phyloP scores from a whole-genome alignment of 495 filamentous ascomycete genomes.

The Aspergillus baeticus region DNA sequence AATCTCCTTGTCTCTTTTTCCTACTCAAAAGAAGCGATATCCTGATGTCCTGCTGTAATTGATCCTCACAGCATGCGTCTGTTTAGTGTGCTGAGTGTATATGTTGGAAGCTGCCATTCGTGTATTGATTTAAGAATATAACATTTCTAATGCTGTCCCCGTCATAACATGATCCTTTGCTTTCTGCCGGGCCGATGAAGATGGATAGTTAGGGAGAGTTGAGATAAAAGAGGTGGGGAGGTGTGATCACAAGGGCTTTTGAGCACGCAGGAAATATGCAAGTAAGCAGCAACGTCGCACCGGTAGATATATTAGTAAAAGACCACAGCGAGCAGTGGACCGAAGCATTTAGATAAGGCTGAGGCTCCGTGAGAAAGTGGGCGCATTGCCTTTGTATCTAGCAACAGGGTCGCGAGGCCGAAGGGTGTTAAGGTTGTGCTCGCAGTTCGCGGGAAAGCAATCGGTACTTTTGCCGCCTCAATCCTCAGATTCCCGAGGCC shows the following conservation, averaged over 20 bases:
- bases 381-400: too few species aligned
- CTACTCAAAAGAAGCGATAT: conserved; percentile 14
- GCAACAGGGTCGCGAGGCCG: too few species aligned
- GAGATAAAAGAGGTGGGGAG: too few species aligned
- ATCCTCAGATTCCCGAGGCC: background rate
- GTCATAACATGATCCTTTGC: background rate
- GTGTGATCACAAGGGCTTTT: too few species aligned
- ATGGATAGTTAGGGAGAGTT: too few species aligned
- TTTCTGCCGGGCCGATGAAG: background rate
- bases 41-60: conserved; percentile 12
- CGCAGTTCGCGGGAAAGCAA: background rate
- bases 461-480: background rate
- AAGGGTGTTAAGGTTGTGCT: too few species aligned
- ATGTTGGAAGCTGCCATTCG: conserved; percentile 9
- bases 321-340: too few species aligned
- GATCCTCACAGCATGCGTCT: background rate
- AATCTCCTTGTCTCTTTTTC: conserved; percentile 37
- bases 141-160: background rate
- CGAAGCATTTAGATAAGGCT: too few species aligned
- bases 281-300: too few species aligned
- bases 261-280: too few species aligned
- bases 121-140: conserved; percentile 16
- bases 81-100: background rate
- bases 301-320: too few species aligned
- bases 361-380: too few species aligned